Evolutionary conservation across 345 rosid genomes (phyloP), one percentile per base, ranked within the genome.

Genomic region (Linum lewisii): DNA sequence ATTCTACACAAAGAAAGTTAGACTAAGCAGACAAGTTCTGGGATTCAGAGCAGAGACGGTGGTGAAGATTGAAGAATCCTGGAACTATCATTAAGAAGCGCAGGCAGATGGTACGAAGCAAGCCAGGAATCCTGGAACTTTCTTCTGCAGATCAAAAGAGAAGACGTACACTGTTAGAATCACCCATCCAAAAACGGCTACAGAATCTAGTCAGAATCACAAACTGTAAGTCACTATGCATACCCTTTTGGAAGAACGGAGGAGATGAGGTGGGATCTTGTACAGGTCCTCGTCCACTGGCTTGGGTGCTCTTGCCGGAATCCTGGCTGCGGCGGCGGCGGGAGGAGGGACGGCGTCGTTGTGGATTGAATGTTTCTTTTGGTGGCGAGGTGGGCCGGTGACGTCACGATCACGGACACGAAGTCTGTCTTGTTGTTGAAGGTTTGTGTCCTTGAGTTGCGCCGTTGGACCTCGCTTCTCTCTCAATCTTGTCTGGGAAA

Each of bases 381-480:
- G 63, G 59, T 47, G 6, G 10, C 47, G 47, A 11, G 16, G 11
- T 42, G 47, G 47, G 47, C 36, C 77, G 0, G 71, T 66, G 69
- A 73, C 86, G 89, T 82, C 86, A 68, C 83, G n/a, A n/a, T n/a
- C n/a, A n/a, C n/a, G n/a, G n/a, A n/a, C n/a, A n/a, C n/a, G 79
- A 23, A 81, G 90, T 65, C 78, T 84, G 24, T 85, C 77, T 24
- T 59, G 34, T 29, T 29, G 34, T 4, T 29, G 34, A 29, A 4
- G 1, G 34, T 3, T 87, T 52, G 59, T 79, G 60, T 80, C 90
- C 72, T 70, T 82, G 5, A 53, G 78, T 26, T 68, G 78, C 69
- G 56, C 56, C 25, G 22, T 10, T 20, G 75, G 36, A 19, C 65
- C 68, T 61, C 78, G 56, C 73, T 72, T 76, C 29, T 72, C 84